Base-by-base conservation (phyloP, 768 basidiomycete genomes). In the Calocybe cyanea region DNA sequence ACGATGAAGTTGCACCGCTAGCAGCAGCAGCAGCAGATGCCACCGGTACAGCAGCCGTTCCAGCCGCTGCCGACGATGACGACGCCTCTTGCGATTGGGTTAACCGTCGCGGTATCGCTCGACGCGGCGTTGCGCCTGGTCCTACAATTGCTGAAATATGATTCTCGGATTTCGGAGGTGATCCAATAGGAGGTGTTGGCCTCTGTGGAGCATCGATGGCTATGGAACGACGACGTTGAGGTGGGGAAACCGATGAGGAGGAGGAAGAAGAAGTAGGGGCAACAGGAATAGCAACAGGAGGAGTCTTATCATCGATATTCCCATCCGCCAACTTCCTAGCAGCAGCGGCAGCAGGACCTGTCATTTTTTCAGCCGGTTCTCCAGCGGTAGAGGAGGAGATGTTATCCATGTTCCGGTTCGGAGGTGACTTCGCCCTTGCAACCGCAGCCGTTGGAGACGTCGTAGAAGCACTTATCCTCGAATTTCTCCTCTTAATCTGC, bases 401-500 rank as follows among this genome's bases (percentile, higher is more conserved):
- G n/a, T n/a, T n/a, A n/a, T n/a, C n/a, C n/a, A n/a, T n/a, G n/a
- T n/a, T n/a, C n/a, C n/a, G n/a, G n/a, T n/a, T n/a, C n/a, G n/a
- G n/a, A n/a, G n/a, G n/a, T n/a, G n/a, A n/a, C n/a, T n/a, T n/a
- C n/a, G n/a, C n/a, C n/a, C n/a, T n/a, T n/a, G n/a, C n/a, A n/a
- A n/a, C n/a, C n/a, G n/a, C n/a, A n/a, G n/a, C n/a, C n/a, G n/a
- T n/a, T n/a, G n/a, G n/a, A n/a, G n/a, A n/a, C n/a, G n/a, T n/a
- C n/a, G n/a, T n/a, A n/a, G n/a, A n/a, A n/a, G n/a, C n/a, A n/a
- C n/a, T n/a, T n/a, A n/a, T n/a, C n/a, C n/a, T n/a, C 25, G 49
- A 50, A n/a, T 37, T 35, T 13, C 48, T 53, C 6, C 53, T 51
- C 48, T 60, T 58, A n/a, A n/a, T n/a, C n/a, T n/a, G n/a, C 25